Base-by-base conservation (phyloP, 345 rosid genomes). In the Gossypium bickii region DNA sequence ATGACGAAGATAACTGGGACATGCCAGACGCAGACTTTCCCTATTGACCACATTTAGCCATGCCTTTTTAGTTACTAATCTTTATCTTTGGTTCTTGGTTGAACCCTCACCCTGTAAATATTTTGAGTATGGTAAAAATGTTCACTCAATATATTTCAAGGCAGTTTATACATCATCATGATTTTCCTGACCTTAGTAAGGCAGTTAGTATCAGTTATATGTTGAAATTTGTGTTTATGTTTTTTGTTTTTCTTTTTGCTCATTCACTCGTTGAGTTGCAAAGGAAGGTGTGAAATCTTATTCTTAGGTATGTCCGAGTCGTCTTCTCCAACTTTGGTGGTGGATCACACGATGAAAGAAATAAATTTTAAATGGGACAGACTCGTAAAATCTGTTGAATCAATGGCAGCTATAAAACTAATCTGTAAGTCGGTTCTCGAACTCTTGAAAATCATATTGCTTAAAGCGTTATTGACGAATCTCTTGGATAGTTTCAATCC, bases 1-100 rank as follows among this genome's bases (percentile, higher is more conserved):
- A 82, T 11, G 97, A 81, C 0, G 92, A 85, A 57, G 97, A 93
- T 78, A 91, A 93, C 90, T 91, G 98, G 98, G 98, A 93, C 16
- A 65, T 88, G 87, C 93, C 98, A 41, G 86, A 76, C 53, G 98
- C 88, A 74, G 83, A 76, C 78, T 16, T 79, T 75, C 86, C 89
- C 72, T 82, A 76, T 67, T 88, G 77, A 88, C 16, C 70, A 16
- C 41, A 47, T 25, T 73, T 71, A 44, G 43, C 71, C 43, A 27
- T 57, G 76, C 34, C 64, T 67, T 80, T 48, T 59, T 71, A 29
- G 70, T 70, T 18, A 73, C 73, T 67, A 63, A 27, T 64, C 67
- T 68, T 56, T 52, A 44, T 12, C 59, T 61, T 77, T 80, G 70
- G 17, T 27, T 73, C 12, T 53, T 18, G 57, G 60, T 58, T 61